These are phyloP conservation scores for Halophytophthora polymorphica DNA, from an alignment of 352 stramenopile species.

Conservation along the genomic window DNA sequence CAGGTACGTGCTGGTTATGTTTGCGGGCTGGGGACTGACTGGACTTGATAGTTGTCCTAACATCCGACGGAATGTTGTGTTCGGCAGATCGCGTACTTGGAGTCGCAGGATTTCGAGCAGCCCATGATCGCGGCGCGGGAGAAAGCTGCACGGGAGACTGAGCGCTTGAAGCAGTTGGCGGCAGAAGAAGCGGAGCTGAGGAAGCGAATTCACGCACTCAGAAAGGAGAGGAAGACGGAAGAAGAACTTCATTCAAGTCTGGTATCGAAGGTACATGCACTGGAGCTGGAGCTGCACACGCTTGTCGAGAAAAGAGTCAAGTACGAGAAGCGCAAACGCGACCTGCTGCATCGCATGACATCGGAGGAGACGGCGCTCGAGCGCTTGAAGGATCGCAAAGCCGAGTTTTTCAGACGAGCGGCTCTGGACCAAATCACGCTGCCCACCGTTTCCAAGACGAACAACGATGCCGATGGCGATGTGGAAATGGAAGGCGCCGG, in stretches of 20 bases:
- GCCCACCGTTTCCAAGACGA: constrained; percentile 43
- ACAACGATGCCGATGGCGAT: constrained; percentile 29
- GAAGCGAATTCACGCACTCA: constrained; percentile 50
- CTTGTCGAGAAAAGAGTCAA: constrained; percentile 62
- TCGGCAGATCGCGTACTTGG: constrained; percentile 55
- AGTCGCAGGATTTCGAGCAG: constrained; percentile 62
- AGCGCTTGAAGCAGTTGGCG: constrained; percentile 50
- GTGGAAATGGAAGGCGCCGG: constrained; percentile 60
- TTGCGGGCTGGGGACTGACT: background rate
- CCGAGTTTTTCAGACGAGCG: constrained; percentile 94
- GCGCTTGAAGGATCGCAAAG: constrained; percentile 90
- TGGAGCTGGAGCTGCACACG: constrained; percentile 62
- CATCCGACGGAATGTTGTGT: background rate
- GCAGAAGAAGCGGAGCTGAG: constrained; percentile 49
- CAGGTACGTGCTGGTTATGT: constrained; percentile 40
- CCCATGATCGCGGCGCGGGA: constrained; percentile 47
- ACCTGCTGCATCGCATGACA: constrained; percentile 82
- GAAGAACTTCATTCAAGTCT: constrained; percentile 30
- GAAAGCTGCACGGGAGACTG: constrained; percentile 37
- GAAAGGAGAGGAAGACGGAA: constrained; percentile 73
- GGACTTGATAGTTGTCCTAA: background rate
- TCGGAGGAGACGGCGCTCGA: constrained; percentile 90
- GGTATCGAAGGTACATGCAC: constrained; percentile 38
- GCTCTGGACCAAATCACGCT: constrained; percentile 94
- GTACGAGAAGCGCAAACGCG: constrained; percentile 60